Conservation (phyloP, 1,284 basidiomycete genomes). For the Meripilus lineatus region DNA sequence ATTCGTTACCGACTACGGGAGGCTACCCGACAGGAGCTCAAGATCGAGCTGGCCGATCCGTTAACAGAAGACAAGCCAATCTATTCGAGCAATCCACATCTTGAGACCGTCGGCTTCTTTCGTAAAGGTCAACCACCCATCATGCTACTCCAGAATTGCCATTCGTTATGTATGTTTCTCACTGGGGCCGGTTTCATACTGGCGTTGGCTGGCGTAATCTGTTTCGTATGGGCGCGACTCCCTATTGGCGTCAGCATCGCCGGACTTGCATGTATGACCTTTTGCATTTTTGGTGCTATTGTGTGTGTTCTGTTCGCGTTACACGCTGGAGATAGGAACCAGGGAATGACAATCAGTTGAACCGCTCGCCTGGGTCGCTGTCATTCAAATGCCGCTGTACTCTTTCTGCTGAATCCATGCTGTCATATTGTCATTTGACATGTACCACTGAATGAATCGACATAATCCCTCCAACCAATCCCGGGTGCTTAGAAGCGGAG, state of each 20-base stretch:
- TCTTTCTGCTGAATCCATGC: too few species aligned
- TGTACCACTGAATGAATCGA: too few species aligned
- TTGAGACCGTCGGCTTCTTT: slow-evolving; percentile 14
- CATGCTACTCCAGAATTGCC: slow-evolving; percentile 27
- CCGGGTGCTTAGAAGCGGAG: too few species aligned
- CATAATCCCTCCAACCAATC: too few species aligned
- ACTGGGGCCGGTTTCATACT: slow-evolving; percentile 29
- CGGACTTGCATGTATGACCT: slow-evolving; percentile 28
- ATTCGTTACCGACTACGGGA: slow-evolving; percentile 27
- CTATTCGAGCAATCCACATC: slow-evolving; percentile 11
- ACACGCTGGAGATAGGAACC: too few species aligned
- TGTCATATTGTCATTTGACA: too few species aligned
- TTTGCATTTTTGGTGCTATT: too few species aligned
- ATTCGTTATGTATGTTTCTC: slow-evolving; percentile 28
- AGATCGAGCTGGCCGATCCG: slow-evolving; percentile 13
- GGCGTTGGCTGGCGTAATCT: slow-evolving; percentile 29
- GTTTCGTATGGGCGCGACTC: slow-evolving; percentile 30
- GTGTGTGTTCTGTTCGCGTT: too few species aligned
- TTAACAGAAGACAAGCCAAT: slow-evolving; percentile 1
- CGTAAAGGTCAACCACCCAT: slow-evolving; percentile 21
- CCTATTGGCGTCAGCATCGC: slow-evolving; percentile 27
- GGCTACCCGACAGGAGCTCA: slow-evolving; percentile 14
- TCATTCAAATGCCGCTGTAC: too few species aligned
- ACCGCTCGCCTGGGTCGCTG: too few species aligned
- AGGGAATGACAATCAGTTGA: too few species aligned